A percentile compares a stretch with the other conserved stretches of the same genome.
phyloP scores from a whole-genome alignment of 345 rosid genomes.

The Moricandia arvensis region DNA sequence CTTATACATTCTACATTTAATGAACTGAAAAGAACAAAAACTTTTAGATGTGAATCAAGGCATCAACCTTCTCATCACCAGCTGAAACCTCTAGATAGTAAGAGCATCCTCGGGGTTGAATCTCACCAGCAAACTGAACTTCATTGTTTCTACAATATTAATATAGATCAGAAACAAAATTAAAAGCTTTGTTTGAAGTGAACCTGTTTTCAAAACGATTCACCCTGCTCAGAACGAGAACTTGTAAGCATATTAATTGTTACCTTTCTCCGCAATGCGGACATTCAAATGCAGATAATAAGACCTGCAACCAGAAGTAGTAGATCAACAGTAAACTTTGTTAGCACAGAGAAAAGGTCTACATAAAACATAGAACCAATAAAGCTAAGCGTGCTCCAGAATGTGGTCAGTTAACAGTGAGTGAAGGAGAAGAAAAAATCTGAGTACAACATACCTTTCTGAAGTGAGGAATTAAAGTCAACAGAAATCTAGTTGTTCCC shows the following conservation, averaged over 20 bases:
- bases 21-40: too few relatives aligned
- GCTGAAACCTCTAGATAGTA: conserved; percentile 55
- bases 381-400: background rate
- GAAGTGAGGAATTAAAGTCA: conserved; percentile 85
- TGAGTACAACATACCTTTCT: conserved; percentile 58
- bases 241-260: conserved; percentile 4
- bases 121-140: conserved; percentile 96
- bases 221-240: background rate
- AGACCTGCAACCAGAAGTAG: conserved; percentile 46
- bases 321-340: background rate
- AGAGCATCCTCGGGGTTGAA: conserved; percentile 74
- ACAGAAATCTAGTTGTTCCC: conserved; percentile 73
- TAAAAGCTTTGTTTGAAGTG: background rate
- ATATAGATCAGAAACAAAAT: background rate
- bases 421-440: background rate
- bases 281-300: conserved; percentile 90
- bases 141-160: conserved; percentile 64
- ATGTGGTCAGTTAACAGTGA: background rate
- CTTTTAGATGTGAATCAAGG: background rate
- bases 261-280: conserved; percentile 90
- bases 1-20: too few relatives aligned
- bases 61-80: conserved; percentile 62
- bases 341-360: background rate
- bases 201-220: background rate
- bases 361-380: background rate